Percentiles rank a stretch among this genome's conserved stretches.
phyloP scores from a whole-genome alignment of 768 basidiomycete species.

The Fomitopsis serialis region DNA sequence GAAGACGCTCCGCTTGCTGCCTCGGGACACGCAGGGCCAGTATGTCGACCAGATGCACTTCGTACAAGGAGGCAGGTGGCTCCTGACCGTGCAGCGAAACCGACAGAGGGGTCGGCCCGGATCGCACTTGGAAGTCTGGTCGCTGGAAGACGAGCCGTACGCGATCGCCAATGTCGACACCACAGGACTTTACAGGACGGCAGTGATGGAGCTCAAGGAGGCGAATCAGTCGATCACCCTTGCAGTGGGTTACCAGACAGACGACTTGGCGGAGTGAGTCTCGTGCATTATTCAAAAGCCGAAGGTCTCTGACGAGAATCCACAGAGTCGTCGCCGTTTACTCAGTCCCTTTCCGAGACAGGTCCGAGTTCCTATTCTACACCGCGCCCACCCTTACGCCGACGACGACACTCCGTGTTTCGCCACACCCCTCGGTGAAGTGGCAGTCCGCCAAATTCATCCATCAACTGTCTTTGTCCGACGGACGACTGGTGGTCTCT shows the following conservation, averaged over 20 bases:
- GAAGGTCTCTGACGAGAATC: background rate
- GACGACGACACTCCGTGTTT: slow-evolving; percentile 7
- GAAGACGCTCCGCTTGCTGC: slow-evolving; percentile 31
- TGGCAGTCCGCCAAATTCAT: slow-evolving; percentile 11
- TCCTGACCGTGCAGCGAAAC: slow-evolving; percentile 37
- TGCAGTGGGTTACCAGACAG: slow-evolving; percentile 14
- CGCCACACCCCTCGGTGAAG: slow-evolving; percentile 9
- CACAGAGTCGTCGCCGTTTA: slow-evolving; percentile 14
- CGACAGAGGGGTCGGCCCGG: slow-evolving; percentile 23
- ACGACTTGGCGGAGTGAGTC: slow-evolving; percentile 19
- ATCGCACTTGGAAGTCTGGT: slow-evolving; percentile 42
- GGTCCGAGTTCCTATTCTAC: slow-evolving; percentile 2
- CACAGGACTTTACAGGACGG: slow-evolving; percentile 19
- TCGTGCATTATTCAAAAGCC: background rate
- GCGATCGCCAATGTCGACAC: slow-evolving; percentile 20
- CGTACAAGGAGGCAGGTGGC: slow-evolving; percentile 43
- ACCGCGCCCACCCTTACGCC: slow-evolving; percentile 6
- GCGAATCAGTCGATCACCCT: slow-evolving; percentile 15
- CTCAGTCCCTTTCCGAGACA: slow-evolving; percentile 9
- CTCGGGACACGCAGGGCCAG: slow-evolving; percentile 24
- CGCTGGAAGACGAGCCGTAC: slow-evolving; percentile 25
- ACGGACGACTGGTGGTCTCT: background rate
- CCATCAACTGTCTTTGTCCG: slow-evolving; percentile 8
- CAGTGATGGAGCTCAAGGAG: slow-evolving; percentile 10
- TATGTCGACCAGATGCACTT: slow-evolving; percentile 42